Base-by-base conservation (phyloP, 2,329 filamentous ascomycete genomes). In the Metarhizium album region DNA sequence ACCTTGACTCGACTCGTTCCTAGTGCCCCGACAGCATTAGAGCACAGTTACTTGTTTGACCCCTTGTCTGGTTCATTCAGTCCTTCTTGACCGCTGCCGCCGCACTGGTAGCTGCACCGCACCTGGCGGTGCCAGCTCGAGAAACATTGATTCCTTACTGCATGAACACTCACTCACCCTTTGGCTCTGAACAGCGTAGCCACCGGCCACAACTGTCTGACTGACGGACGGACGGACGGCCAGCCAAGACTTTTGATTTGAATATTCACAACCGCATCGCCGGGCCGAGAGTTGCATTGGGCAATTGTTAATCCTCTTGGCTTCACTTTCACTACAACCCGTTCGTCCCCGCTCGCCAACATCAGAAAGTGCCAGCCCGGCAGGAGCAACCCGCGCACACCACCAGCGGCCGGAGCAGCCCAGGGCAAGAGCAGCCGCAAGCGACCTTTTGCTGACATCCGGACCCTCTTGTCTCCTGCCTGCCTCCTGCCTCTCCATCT, bases 1-100 rank as follows among this genome's bases (percentile, higher is more conserved):
- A 55, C 67, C 67, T 59, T 70, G 67, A 70, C 64, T 63, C 40
- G 22, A 23, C 9, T 24, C 16, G 40, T 24, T 24, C 20, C 40
- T 20, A 43, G 40, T 43, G 40, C 40, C 14, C 16, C 16, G 40
- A 40, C 37, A 16, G 37, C 5, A 40, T n/a, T 20, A 40, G n/a
- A 16, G 37, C 5, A 40, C 37, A 7, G 37, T 6, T 40, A 11
- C 16, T 11, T 9, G 37, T 13, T 35, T 35, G 33, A 35, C 33
- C 33, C n/a, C 7, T 29, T 29, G 6, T 29, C 27, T 29, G 33
- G 33, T 35, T 35, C 14, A 16, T 14, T 16, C 11, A 3, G 2
- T 35, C 31, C 4, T 35, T 16, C 14, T 13, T 35, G 16, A 16
- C 37, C 18, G 37, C 18, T 40, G 18, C 37, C n/a, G 37, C 37